These are phyloP conservation scores for Coniochaeta hoffmannii DNA, from an alignment of 2,329 filamentous ascomycete species.

Conservation along the genomic window DNA sequence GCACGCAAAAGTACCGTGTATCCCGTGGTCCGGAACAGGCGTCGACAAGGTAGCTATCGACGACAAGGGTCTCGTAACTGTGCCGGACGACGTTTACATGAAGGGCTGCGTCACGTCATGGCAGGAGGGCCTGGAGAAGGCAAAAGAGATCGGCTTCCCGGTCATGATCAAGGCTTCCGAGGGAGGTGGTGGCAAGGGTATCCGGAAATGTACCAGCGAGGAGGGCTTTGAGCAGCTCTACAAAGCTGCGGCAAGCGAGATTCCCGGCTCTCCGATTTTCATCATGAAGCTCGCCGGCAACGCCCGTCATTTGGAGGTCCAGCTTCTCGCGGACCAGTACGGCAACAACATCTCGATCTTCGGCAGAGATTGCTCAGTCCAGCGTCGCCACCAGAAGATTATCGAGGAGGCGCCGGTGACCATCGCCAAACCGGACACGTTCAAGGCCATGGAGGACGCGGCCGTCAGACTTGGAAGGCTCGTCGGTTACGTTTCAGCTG, in stretches of 20 bases:
- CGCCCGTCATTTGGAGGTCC: slow-evolving; percentile 93
- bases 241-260: slow-evolving; percentile 93
- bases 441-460: slow-evolving; percentile 93
- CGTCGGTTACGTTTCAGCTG: slow-evolving; percentile 96
- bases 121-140: slow-evolving; percentile 81
- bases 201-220: slow-evolving; percentile 85
- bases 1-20: slow-evolving; percentile 91
- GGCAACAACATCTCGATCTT: slow-evolving; percentile 99
- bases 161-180: slow-evolving; percentile 99
- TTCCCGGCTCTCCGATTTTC: slow-evolving; percentile 97
- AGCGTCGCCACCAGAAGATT: slow-evolving; percentile 98
- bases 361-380: slow-evolving; percentile 96
- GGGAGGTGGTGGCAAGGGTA: slow-evolving; percentile 98
- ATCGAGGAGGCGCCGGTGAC: slow-evolving; percentile 98
- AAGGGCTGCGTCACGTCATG: slow-evolving; percentile 87
- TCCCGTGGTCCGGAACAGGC: slow-evolving; percentile 97
- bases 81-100: slow-evolving; percentile 75
- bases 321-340: slow-evolving; percentile 96
- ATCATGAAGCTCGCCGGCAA: slow-evolving; percentile 99
- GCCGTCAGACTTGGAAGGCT: slow-evolving; percentile 89
- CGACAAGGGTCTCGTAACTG: slow-evolving; percentile 81
- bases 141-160: slow-evolving; percentile 89
- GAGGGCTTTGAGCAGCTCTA: slow-evolving; percentile 82
- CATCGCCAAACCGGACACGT: slow-evolving; percentile 81
- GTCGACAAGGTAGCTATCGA: slow-evolving; percentile 77